Percentiles rank a stretch among this genome's conserved stretches.
These are phyloP conservation scores for Microbotryomycetes sp. DNA, from an alignment of 1,284 basidiomycete genomes.

Conservation along the genomic window DNA sequence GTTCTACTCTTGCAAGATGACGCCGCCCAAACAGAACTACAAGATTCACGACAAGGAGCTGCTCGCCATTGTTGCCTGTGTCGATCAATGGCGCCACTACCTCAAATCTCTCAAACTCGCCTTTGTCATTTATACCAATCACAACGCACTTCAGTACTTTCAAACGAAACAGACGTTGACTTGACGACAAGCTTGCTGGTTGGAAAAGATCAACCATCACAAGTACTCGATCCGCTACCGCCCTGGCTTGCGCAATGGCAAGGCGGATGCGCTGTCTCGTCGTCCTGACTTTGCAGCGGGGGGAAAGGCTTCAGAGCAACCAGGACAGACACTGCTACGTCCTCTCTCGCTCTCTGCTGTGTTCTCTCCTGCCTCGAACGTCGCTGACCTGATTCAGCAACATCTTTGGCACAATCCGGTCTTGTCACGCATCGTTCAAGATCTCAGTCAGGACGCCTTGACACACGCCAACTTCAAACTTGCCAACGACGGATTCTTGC, in stretches of 20 bases:
- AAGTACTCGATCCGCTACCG: constrained; percentile 16
- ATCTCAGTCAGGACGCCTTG: background rate
- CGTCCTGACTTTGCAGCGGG: constrained; percentile 17
- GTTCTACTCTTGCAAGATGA: constrained; percentile 31
- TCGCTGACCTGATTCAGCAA: background rate
- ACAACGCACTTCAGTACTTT: constrained; percentile 21
- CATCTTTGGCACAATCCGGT: background rate
- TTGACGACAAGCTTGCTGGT: constrained; percentile 20
- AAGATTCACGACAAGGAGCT: constrained; percentile 49
- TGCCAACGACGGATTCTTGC: background rate
- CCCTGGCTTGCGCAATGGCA: constrained; percentile 7
- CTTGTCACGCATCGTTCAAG: background rate
- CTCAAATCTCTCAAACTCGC: constrained; percentile 16
- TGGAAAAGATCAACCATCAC: constrained; percentile 19
- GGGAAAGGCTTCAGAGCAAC: constrained; percentile 13
- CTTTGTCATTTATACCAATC: constrained; percentile 20
- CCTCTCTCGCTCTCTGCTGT: constrained; percentile 6
- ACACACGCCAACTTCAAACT: background rate
- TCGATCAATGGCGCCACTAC: constrained; percentile 44
- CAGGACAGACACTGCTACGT: background rate
- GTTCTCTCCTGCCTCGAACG: background rate
- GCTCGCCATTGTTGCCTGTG: constrained; percentile 30
- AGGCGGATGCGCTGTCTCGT: constrained; percentile 20
- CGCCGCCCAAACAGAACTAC: constrained; percentile 45
- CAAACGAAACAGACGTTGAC: constrained; percentile 10